phyloP scores from a whole-genome alignment of 2,329 filamentous ascomycete genomes.

The Exophiala oligosperma region DNA sequence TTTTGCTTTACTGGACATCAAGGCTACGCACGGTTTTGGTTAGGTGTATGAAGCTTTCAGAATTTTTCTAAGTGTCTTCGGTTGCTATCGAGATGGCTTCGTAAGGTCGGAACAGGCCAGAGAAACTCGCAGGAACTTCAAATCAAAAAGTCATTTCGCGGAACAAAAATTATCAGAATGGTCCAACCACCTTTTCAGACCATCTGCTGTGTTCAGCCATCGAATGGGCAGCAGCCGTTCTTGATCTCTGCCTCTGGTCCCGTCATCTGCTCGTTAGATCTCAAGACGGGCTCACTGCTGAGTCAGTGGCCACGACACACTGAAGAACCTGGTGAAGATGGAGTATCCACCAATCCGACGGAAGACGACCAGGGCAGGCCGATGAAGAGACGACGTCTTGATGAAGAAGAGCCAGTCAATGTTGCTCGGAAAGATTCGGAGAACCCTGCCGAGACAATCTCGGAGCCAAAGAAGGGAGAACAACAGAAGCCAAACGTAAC shows the following conservation, averaged over 20 bases:
- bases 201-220: constrained; percentile 45
- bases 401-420: constrained; percentile 20
- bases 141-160: neutral
- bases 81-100: too few species aligned
- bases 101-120: too few species aligned
- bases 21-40: too few species aligned
- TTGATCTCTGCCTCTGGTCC: constrained; percentile 74
- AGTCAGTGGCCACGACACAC: constrained; percentile 57
- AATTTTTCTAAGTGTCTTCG: too few species aligned
- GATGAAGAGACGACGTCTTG: constrained; percentile 45
- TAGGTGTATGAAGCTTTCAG: too few species aligned
- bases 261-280: constrained; percentile 66
- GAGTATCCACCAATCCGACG: constrained; percentile 27
- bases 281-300: constrained; percentile 58
- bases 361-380: constrained; percentile 38
- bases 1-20: neutral
- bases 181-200: constrained; percentile 63
- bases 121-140: too few species aligned
- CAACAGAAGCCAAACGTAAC: constrained; percentile 57
- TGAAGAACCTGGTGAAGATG: constrained; percentile 32
- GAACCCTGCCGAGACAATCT: constrained; percentile 30
- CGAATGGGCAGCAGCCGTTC: constrained; percentile 41
- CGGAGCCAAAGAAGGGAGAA: constrained; percentile 30
- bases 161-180: constrained; percentile 19
- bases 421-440: constrained; percentile 23